Evolutionary conservation across 345 rosid genomes (phyloP).

Genomic region (Eucalyptus polyanthemos): DNA sequence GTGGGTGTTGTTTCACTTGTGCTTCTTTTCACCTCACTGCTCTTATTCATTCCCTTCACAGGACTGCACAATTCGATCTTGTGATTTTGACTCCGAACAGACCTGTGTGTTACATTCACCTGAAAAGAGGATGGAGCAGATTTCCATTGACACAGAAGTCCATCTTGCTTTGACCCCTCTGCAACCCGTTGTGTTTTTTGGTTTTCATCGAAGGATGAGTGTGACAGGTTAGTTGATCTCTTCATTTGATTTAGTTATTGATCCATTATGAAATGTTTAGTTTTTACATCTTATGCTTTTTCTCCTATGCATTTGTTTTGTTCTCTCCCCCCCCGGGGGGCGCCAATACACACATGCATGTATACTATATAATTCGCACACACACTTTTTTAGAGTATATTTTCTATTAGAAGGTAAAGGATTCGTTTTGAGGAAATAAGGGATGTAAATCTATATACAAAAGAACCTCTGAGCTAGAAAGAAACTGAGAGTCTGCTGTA

Average conservation of each 20-base stretch:
- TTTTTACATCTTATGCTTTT: not conserved
- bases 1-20: not conserved
- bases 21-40: not conserved
- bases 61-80: conserved; percentile 95
- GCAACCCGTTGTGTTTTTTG: conserved; percentile 92
- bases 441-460: not conserved
- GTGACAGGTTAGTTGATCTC: conserved; percentile 63
- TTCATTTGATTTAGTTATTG: not conserved
- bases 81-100: conserved; percentile 91
- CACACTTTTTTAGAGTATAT: not conserved
- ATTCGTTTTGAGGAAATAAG: not conserved
- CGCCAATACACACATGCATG: not conserved
- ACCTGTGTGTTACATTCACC: conserved; percentile 94
- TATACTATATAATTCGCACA: not conserved
- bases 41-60: conserved; percentile 4
- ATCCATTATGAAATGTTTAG: not conserved
- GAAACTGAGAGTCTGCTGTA: not conserved
- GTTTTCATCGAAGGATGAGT: conserved; percentile 88
- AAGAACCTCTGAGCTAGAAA: not conserved
- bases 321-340: not conserved
- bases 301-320: not conserved
- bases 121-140: conserved; percentile 70
- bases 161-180: conserved; percentile 96
- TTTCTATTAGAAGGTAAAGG: not conserved
- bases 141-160: conserved; percentile 72